Evolutionary conservation across 2,329 filamentous ascomycete species (phyloP), one percentile per base, ranked within the genome.

Genomic region (Orbilia brochopaga): DNA sequence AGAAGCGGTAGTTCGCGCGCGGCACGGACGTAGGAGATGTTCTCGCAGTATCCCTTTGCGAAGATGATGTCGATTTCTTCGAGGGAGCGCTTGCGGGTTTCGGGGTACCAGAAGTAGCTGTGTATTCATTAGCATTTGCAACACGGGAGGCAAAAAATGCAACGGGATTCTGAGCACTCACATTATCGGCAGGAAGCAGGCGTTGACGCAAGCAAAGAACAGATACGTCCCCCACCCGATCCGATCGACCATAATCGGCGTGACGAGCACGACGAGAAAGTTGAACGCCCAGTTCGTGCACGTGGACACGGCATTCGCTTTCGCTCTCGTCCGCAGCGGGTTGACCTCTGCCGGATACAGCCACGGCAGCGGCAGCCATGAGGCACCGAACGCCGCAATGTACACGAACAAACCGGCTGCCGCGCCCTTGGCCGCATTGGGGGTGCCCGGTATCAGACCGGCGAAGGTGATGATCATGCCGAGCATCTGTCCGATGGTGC

Each of bases 351-450:
- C 84, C 0, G 85, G 83, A 75, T 85, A 85, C 55, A 86, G 78
- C 86, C 86, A 89, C 0, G 86, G 86, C 23, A 88, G 81, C 15
- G 86, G 86, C 5, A 88, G 78, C 83, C 85, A 88, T 0, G 85
- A 86, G 0, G 86, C 86, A 35, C 87, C 87, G 74, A 89, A 89
- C 62, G 86, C 87, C 2, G 86, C 85, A 76, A 89, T 89, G 79
- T 88, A 90, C 1, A 86, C 83, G 79, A 90, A 90, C 11, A 90
- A 79, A 64, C 87, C 87, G 1, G 88, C 86, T 8, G 83, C 82
- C 0, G 83, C 82, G 30, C 82, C 81, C 52, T 78, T 79, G 0
- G 78, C 77, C 1, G 77, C 76, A 52, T 74, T 27, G 67, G 67
- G 73, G 1, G 61, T 74, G 2, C 77, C 70, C 1, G 79, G 79